phyloP scores from a whole-genome alignment of 306 rosid genomes.

The Gynostemma pentaphyllum region DNA sequence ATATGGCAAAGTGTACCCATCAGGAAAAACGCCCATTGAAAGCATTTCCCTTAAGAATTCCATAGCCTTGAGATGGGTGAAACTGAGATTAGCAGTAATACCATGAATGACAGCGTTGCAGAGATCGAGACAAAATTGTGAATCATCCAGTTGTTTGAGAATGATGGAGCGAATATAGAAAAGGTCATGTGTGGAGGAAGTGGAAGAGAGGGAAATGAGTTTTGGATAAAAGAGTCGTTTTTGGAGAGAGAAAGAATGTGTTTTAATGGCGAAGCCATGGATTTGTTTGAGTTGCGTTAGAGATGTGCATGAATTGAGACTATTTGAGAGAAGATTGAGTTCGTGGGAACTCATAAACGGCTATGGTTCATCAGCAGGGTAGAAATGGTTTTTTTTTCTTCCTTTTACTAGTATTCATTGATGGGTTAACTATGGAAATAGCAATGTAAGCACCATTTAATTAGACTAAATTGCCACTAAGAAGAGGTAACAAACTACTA shows the following conservation, averaged over 20 bases:
- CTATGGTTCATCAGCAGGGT: background rate
- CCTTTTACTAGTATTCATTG: too few relatives aligned
- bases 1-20: slow-evolving; percentile 21
- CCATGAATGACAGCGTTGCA: slow-evolving; percentile 23
- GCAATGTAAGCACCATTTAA: too few relatives aligned
- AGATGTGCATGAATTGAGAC: slow-evolving; percentile 15
- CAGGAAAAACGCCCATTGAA: slow-evolving; percentile 17
- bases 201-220: slow-evolving; percentile 7
- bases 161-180: slow-evolving; percentile 15
- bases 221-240: background rate
- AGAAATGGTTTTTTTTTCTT: too few relatives aligned
- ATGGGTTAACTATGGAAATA: too few relatives aligned
- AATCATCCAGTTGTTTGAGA: slow-evolving; percentile 8
- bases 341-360: slow-evolving; percentile 16
- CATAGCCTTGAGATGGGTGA: background rate
- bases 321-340: background rate
- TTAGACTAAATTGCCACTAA: too few relatives aligned
- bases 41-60: slow-evolving; percentile 18
- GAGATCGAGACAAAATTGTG: slow-evolving; percentile 13
- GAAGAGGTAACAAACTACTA: too few relatives aligned
- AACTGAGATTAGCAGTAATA: background rate
- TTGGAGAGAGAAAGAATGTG: slow-evolving; percentile 13
- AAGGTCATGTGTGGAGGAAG: slow-evolving; percentile 1
- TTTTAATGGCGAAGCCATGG: slow-evolving; percentile 24
- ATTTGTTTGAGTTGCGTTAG: slow-evolving; percentile 17